Evolutionary conservation across 2,329 filamentous ascomycete species (phyloP).

Genomic region (Ophiostoma tasmaniense): DNA sequence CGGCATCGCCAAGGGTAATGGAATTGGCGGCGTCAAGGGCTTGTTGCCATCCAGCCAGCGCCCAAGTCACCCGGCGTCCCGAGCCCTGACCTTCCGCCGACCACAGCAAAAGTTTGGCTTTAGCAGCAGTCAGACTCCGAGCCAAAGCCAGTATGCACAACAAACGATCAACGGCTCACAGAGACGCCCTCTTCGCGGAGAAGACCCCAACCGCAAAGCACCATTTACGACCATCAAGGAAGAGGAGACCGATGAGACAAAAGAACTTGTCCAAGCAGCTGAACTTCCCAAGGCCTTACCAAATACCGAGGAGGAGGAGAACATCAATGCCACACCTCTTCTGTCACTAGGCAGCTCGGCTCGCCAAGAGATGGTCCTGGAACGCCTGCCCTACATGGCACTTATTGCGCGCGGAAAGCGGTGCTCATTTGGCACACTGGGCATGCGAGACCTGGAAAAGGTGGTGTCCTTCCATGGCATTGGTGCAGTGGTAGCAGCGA

Average conservation of each 20-base stretch:
- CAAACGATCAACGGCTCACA: neutral
- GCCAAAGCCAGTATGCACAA: neutral
- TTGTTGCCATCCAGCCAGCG: slow-evolving; percentile 18
- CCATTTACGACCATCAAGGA: neutral
- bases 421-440: slow-evolving; percentile 29
- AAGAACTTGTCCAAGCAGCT: neutral
- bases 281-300: neutral
- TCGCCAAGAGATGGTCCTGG: slow-evolving; percentile 67
- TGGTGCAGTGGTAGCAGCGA: slow-evolving; percentile 32
- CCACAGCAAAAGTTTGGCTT: slow-evolving; percentile 26
- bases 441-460: slow-evolving; percentile 54
- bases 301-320: neutral
- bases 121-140: slow-evolving; percentile 8
- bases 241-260: slow-evolving; percentile 10
- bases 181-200: neutral
- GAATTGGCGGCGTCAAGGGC: neutral
- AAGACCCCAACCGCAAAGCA: neutral
- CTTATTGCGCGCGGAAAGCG: slow-evolving; percentile 48
- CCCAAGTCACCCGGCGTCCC: slow-evolving; percentile 32
- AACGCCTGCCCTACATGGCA: slow-evolving; percentile 78
- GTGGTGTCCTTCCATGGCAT: slow-evolving; percentile 60
- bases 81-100: slow-evolving; percentile 42
- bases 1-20: neutral
- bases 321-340: slow-evolving; percentile 18
- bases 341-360: slow-evolving; percentile 57